phyloP scores from a whole-genome alignment of 768 basidiomycete species.

The Strobilomyces dryophilus region DNA sequence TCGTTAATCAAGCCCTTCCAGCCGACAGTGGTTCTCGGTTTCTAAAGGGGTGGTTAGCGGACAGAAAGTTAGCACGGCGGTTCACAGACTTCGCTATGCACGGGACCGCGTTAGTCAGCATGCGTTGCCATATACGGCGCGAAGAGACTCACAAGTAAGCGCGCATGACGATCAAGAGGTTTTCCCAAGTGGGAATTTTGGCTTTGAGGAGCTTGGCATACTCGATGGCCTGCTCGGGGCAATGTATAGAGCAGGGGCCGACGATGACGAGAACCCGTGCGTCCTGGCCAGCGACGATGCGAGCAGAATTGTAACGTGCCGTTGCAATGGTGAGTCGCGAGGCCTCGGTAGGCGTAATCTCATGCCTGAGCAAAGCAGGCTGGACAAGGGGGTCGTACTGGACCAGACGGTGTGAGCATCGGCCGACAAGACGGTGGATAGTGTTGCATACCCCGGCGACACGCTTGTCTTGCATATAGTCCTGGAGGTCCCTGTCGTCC shows the following conservation, averaged over 20 bases:
- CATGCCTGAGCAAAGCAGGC: constrained; percentile 85
- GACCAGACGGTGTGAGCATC: constrained; percentile 10
- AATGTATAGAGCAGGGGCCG: constrained; percentile 96
- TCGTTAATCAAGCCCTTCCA: constrained; percentile 97
- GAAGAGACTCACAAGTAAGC: constrained; percentile 83
- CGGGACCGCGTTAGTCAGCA: constrained; percentile 34
- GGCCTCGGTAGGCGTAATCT: constrained; percentile 61
- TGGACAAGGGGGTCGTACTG: constrained; percentile 97
- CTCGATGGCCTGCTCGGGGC: constrained; percentile 76
- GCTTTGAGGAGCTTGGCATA: constrained; percentile 72
- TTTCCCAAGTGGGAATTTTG: constrained; percentile 62
- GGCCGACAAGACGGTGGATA: neutral
- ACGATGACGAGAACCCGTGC: constrained; percentile 87
- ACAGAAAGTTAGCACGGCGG: neutral
- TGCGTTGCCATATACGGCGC: neutral
- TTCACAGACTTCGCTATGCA: constrained; percentile 36
- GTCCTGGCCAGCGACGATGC: constrained; percentile 79
- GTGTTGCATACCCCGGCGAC: constrained; percentile 62
- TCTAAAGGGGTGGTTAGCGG: constrained; percentile 41
- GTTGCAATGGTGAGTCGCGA: constrained; percentile 75
- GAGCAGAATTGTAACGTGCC: constrained; percentile 74
- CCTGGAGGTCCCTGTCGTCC: constrained; percentile 58
- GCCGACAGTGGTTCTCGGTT: constrained; percentile 96
- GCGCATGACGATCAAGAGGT: constrained; percentile 91
- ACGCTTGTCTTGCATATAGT: constrained; percentile 77